Evolutionary conservation across 768 basidiomycete species (phyloP).

Genomic region (Lactarius hatsudake): DNA sequence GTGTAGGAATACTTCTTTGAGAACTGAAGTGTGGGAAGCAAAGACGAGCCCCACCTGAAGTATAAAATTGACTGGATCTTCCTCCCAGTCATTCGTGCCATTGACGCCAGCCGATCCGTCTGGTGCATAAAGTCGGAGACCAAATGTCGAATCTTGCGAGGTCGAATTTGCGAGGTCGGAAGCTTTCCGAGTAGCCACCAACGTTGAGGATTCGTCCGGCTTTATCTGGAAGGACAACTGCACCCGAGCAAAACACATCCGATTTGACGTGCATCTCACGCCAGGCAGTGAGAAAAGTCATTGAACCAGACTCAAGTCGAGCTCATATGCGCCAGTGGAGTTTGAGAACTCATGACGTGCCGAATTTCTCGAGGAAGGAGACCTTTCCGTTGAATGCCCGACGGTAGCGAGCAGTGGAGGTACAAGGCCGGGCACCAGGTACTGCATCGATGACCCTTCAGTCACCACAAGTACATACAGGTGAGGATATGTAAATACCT

Average conservation of each 20-base stretch:
- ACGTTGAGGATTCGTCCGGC: slow-evolving; percentile 62
- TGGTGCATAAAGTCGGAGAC: slow-evolving; percentile 66
- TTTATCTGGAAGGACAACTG: slow-evolving; percentile 72
- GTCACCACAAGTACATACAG: not conserved
- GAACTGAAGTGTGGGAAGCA: not conserved
- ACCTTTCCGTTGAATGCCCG: slow-evolving; percentile 81
- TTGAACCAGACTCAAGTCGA: slow-evolving; percentile 59
- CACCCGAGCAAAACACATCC: slow-evolving; percentile 78
- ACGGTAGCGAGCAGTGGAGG: slow-evolving; percentile 73
- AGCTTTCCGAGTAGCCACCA: slow-evolving; percentile 71
- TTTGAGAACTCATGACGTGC: slow-evolving; percentile 40
- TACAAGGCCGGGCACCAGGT: slow-evolving; percentile 55
- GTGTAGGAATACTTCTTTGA: not conserved
- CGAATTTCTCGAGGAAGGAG: slow-evolving; percentile 61
- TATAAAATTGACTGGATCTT: slow-evolving; percentile 53
- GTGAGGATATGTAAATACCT: not conserved
- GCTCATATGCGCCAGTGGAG: slow-evolving; percentile 75
- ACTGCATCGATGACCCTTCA: slow-evolving; percentile 30
- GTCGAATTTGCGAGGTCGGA: too few relatives aligned
- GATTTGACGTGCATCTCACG: slow-evolving; percentile 73
- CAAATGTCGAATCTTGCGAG: too few relatives aligned
- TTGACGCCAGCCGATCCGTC: slow-evolving; percentile 66
- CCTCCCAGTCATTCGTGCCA: slow-evolving; percentile 78
- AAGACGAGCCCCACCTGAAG: slow-evolving; percentile 50
- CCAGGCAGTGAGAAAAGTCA: slow-evolving; percentile 51